Base-by-base conservation (phyloP, 805 yeast species). In the Starmerella floricola region DNA sequence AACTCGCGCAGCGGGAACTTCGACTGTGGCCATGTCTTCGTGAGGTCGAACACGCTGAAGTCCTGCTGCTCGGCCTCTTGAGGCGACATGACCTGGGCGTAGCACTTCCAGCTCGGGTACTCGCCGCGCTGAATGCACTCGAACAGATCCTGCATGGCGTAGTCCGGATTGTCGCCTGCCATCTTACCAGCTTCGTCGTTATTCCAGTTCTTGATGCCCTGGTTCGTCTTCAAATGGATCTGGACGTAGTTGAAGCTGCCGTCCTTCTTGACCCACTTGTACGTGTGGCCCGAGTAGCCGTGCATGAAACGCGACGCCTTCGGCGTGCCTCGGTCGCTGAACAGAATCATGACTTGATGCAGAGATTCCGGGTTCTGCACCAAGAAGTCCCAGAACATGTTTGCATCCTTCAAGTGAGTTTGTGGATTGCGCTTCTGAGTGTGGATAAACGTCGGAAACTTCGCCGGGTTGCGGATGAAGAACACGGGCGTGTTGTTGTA, bases 371-470 rank as follows among this genome's bases (percentile, higher is more conserved):
- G 73, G 59, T 75, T 75, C 52, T 68, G 67, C 31, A 68, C 60
- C 47, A 66, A 62, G 55, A 69, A 74, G 53, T 74, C 79, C 79
- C 79, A 75, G 56, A 67, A 68, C 60, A 63, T 62, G 47, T 71
- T 62, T 18, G 76, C 65, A 52, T 76, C 79, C 59, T 69, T 69
- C 53, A 74, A 60, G 51, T 71, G 69, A 17, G 81, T 76, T 54
- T 72, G 67, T n/a, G 84, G 83, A 61, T 75, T 69, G 53, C 83
- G 71, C 68, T 77, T 77, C 62, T 76, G 82, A 19, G 82, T 73
- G 64, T 76, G 82, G 52, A 76, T 76, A 56, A 76, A 75, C 51
- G 68, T 67, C 8, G 79, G 76, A 65, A 76, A 76, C 65, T 76
- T 75, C 34, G 69, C 60, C 29, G 80, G 80, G 60, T 76, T 78